These are phyloP conservation scores for Myxozyma vanderwaltii DNA, from an alignment of 805 yeast genomes.

Conservation along the genomic window DNA sequence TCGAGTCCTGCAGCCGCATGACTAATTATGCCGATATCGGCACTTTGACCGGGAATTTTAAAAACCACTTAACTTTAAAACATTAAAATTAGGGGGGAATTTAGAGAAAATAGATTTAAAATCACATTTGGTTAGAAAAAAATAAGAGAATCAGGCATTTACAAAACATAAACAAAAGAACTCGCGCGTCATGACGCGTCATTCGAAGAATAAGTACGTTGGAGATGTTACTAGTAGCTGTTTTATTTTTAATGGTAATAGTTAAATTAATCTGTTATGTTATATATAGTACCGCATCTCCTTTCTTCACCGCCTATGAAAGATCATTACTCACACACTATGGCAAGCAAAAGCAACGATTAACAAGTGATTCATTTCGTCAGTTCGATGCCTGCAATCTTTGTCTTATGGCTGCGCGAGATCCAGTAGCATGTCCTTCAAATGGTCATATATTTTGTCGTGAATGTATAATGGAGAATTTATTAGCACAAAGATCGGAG, in stretches of 20 bases:
- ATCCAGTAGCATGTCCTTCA: conserved; percentile 33
- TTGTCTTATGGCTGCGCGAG: conserved; percentile 33
- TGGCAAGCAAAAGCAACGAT: conserved; percentile 31
- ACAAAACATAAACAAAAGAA: too few relatives aligned
- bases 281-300: conserved; percentile 26
- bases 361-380: conserved; percentile 32
- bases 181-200: conserved; percentile 29
- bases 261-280: too few relatives aligned
- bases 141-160: background rate
- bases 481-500: conserved; percentile 29
- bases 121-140: background rate
- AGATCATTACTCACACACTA: conserved; percentile 32
- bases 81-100: too few relatives aligned
- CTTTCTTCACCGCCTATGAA: conserved; percentile 34
- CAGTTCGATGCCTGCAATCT: conserved; percentile 30
- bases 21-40: conserved; percentile 11
- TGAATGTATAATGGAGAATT: conserved; percentile 31
- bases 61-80: too few relatives aligned
- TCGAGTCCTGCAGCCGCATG: background rate
- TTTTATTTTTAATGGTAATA: too few relatives aligned
- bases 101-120: background rate
- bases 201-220: conserved; percentile 35
- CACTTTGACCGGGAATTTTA: too few relatives aligned
- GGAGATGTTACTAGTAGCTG: too few relatives aligned
- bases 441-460: conserved; percentile 34